A percentile compares a stretch with the other conserved stretches of the same genome.
These are phyloP conservation scores for Blastobotrys terrestris DNA, from an alignment of 805 yeast species.

Conservation along the genomic window DNA sequence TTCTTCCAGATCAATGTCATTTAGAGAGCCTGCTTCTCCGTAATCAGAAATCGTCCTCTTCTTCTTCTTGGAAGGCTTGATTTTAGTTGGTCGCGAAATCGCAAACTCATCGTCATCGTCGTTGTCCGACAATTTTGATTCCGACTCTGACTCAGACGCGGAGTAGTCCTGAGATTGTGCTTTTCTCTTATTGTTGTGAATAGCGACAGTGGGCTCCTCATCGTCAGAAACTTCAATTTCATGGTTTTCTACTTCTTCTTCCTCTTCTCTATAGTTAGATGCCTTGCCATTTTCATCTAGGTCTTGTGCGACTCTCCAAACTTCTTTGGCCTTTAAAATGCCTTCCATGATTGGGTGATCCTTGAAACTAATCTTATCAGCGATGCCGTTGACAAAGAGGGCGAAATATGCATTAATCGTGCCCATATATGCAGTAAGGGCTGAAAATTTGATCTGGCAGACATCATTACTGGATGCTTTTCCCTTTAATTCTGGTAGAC, in stretches of 20 bases:
- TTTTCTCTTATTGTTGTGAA: not conserved
- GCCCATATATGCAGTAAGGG: constrained; percentile 74
- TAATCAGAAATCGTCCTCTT: constrained; percentile 44
- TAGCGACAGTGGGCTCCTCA: not conserved
- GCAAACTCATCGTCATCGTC: constrained; percentile 38
- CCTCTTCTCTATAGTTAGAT: constrained; percentile 10
- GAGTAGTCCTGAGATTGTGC: not conserved
- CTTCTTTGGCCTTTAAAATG: constrained; percentile 71
- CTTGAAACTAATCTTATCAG: constrained; percentile 57
- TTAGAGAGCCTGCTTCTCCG: constrained; percentile 60
- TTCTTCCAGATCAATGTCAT: constrained; percentile 81
- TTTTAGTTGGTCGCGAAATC: constrained; percentile 41
- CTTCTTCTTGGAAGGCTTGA: constrained; percentile 40
- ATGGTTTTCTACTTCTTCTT: constrained; percentile 22
- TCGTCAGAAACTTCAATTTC: constrained; percentile 5
- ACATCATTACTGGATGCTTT: constrained; percentile 12
- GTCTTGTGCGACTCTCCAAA: constrained; percentile 78
- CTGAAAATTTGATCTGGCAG: constrained; percentile 48
- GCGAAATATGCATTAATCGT: constrained; percentile 76
- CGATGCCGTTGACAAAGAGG: constrained; percentile 52
- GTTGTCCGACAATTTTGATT: not conserved
- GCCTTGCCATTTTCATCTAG: constrained; percentile 34
- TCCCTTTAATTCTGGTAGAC: constrained; percentile 18
- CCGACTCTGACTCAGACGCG: not conserved
- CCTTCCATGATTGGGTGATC: constrained; percentile 88